Evolutionary conservation across 371 early-diverging fungal genomes (phyloP).

Genomic region (Mortierella sp.): DNA sequence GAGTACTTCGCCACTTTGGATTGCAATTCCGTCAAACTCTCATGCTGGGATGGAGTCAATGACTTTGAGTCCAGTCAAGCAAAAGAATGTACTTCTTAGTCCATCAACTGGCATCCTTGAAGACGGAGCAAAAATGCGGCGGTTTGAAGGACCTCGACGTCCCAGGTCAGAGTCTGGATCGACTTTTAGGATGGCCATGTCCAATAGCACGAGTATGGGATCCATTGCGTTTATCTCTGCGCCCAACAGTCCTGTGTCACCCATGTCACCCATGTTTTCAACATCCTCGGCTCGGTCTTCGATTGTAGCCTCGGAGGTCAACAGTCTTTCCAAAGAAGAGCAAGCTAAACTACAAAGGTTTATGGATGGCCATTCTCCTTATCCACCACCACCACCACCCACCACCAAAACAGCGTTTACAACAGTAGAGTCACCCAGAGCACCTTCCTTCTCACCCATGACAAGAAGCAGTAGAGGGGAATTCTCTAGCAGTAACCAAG

Average conservation of each 20-base stretch:
- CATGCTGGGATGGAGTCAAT: no score
- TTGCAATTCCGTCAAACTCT: no score
- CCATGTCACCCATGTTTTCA: not conserved
- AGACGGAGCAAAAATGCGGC: no score
- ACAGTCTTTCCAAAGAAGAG: constrained; percentile 11
- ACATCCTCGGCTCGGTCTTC: not conserved
- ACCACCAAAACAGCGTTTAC: not conserved
- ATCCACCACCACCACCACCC: constrained; percentile 27
- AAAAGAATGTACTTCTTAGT: no score
- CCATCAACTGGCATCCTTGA: no score
- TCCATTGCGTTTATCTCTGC: no score
- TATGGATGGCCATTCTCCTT: constrained; percentile 21
- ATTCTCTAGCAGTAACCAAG: no score
- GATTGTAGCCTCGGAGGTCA: not conserved
- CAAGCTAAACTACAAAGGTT: constrained; percentile 13
- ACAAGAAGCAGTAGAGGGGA: constrained; percentile 19
- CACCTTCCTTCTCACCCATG: constrained; percentile 17
- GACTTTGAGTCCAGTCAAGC: no score
- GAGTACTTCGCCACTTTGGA: no score
- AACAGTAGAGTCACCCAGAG: not conserved
- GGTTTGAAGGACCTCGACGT: no score
- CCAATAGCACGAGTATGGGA: not conserved
- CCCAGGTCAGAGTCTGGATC: not conserved
- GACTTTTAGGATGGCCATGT: not conserved
- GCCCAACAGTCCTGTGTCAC: no score